Percentiles rank a stretch among this genome's conserved stretches.
Evolutionary conservation across 352 stramenopile species (phyloP).

Genomic region (Phytophthora agathidicida): DNA sequence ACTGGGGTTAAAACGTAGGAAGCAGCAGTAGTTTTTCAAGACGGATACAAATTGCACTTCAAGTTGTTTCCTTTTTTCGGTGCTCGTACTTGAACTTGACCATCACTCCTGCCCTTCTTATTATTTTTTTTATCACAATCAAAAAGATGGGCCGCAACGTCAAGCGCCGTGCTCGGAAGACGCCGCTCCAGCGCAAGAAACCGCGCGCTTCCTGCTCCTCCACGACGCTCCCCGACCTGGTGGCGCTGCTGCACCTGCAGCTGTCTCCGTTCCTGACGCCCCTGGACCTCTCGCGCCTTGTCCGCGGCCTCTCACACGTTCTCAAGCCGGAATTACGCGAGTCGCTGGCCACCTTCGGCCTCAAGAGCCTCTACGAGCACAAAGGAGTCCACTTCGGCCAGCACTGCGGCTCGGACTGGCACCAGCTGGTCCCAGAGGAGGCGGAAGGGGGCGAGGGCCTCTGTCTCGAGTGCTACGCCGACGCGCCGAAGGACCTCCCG

Average conservation of each 20-base stretch:
- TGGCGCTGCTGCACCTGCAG: constrained; percentile 31
- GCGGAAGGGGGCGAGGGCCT: constrained; percentile 16
- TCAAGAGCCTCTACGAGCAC: constrained; percentile 18
- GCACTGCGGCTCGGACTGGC: constrained; percentile 32
- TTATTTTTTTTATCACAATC: too few species aligned
- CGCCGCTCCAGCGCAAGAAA: constrained; percentile 10
- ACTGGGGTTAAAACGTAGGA: too few species aligned
- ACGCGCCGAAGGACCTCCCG: constrained; percentile 22
- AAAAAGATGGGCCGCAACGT: too few species aligned
- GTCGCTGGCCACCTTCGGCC: constrained; percentile 15
- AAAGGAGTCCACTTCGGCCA: constrained; percentile 23
- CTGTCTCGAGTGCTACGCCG: constrained; percentile 10
- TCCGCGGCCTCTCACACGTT: constrained; percentile 5
- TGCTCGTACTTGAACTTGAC: constrained; percentile 32
- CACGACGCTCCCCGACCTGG: constrained; percentile 16
- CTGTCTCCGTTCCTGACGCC: constrained; percentile 32
- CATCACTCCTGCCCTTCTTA: constrained; percentile 18
- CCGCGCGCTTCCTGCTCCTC: background rate
- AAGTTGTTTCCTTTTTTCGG: constrained; percentile 7
- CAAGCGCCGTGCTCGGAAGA: constrained; percentile 18
- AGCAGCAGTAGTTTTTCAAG: constrained; percentile 21
- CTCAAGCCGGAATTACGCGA: constrained; percentile 12
- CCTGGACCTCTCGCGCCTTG: constrained; percentile 22
- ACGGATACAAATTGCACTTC: too few species aligned
- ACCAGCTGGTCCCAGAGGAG: constrained; percentile 26